Conservation (phyloP, 2,329 filamentous ascomycete species). For the Aspergillus cejpii region DNA sequence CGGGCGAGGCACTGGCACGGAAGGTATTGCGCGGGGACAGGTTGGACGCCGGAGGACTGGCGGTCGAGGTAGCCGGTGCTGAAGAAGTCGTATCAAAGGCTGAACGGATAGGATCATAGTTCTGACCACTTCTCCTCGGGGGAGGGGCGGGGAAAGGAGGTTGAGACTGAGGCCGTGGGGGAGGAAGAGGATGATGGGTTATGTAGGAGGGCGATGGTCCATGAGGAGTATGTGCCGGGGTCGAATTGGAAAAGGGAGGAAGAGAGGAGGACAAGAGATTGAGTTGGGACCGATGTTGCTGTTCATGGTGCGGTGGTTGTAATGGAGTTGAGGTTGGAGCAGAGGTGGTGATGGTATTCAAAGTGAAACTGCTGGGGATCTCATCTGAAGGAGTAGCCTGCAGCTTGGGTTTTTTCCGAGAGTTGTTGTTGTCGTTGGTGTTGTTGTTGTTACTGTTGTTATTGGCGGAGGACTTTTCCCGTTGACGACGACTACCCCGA, state of each 20-base stretch:
- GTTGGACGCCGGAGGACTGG: conserved; percentile 43
- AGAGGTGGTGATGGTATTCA: conserved; percentile 6
- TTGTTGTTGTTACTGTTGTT: conserved; percentile 1
- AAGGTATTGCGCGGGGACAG: conserved; percentile 47
- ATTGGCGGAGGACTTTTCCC: conserved; percentile 30
- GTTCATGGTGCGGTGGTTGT: conserved; percentile 15
- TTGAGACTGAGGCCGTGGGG: conserved; percentile 39
- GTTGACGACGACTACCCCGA: conserved; percentile 28
- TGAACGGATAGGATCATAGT: conserved; percentile 81
- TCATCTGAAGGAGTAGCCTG: conserved; percentile 23
- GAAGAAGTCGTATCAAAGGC: conserved; percentile 47
- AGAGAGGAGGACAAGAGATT: conserved; percentile 14
- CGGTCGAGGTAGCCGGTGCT: conserved; percentile 35
- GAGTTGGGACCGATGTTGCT: conserved; percentile 12
- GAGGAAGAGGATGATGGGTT: conserved; percentile 42
- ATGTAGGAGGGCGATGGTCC: conserved; percentile 17
- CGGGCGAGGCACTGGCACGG: conserved; percentile 80
- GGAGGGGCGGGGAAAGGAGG: conserved; percentile 37
- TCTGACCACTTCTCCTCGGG: conserved; percentile 64
- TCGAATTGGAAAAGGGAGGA: conserved; percentile 28
- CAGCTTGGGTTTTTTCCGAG: conserved; percentile 46
- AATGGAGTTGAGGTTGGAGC: conserved; percentile 5
- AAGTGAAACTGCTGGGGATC: conserved; percentile 16
- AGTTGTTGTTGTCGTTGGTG: conserved; percentile 3
- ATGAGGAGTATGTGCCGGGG: conserved; percentile 15